These are phyloP conservation scores for Coniochaeta hoffmannii DNA, from an alignment of 2,329 filamentous ascomycete genomes.

Conservation along the genomic window DNA sequence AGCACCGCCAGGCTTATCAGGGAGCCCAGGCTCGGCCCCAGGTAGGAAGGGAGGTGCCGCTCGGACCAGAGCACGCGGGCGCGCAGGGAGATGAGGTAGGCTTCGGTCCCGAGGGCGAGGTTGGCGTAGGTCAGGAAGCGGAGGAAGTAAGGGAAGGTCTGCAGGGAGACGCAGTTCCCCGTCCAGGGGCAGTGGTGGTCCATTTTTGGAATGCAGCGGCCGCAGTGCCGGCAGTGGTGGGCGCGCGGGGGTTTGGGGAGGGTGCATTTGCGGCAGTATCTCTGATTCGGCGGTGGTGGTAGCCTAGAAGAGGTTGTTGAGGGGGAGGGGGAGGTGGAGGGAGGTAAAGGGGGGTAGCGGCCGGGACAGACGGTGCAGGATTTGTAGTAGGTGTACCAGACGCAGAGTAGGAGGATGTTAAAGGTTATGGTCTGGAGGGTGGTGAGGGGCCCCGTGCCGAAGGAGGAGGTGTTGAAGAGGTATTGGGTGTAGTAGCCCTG, in stretches of 20 bases:
- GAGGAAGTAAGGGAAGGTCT: constrained; percentile 74
- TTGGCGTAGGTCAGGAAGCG: constrained; percentile 70
- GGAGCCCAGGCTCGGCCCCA: constrained; percentile 56
- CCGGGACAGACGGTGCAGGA: constrained; percentile 53
- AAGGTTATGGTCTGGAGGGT: constrained; percentile 51
- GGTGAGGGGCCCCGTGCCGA: constrained; percentile 54
- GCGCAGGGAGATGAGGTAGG: constrained; percentile 53
- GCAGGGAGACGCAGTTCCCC: constrained; percentile 72
- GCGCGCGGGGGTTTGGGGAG: constrained; percentile 68
- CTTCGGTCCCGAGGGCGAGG: constrained; percentile 54
- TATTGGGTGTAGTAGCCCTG: constrained; percentile 66
- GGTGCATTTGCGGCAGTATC: constrained; percentile 72
- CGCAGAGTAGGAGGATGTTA: constrained; percentile 55
- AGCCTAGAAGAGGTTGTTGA: too few species aligned
- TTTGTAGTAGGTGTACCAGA: constrained; percentile 64
- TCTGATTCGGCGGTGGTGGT: constrained; percentile 13
- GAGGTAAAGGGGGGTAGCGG: constrained; percentile 36
- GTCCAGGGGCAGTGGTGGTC: constrained; percentile 88
- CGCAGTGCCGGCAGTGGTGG: constrained; percentile 75
- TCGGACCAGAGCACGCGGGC: constrained; percentile 53
- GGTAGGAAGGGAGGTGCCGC: constrained; percentile 63
- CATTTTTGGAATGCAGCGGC: constrained; percentile 71
- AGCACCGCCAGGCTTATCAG: constrained; percentile 57
- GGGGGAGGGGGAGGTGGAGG: constrained; percentile 13
- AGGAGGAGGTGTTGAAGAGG: constrained; percentile 53